Percentiles rank a stretch among this genome's conserved stretches.
phyloP scores from a whole-genome alignment of 164 flowering plant genomes.

The Amborella trichopoda region DNA sequence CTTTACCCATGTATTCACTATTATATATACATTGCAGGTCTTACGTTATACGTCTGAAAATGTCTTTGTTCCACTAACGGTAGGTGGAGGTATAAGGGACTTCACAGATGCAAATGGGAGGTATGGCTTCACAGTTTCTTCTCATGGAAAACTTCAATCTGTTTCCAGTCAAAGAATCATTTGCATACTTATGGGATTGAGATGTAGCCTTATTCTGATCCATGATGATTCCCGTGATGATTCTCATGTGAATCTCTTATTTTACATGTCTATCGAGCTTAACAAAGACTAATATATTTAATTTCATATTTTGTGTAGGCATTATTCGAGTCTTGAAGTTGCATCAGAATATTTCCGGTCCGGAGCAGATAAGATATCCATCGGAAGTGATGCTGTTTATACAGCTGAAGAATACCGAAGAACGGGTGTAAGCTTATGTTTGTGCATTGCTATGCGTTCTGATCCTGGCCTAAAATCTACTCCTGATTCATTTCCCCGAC shows the following conservation, averaged over 20 bases:
- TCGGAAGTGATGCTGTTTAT: conserved; percentile 98
- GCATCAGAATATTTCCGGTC: conserved; percentile 97
- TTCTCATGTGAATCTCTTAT: background rate
- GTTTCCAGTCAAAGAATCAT: background rate
- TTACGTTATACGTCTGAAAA: conserved; percentile 74
- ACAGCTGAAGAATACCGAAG: conserved; percentile 77
- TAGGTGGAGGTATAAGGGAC: conserved; percentile 97
- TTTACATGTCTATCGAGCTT: background rate
- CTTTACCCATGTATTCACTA: background rate
- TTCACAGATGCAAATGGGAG: conserved; percentile 96
- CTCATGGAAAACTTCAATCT: background rate
- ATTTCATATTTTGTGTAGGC: too few relatives aligned
- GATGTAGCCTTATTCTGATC: background rate
- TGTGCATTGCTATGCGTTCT: background rate
- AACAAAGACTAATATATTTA: too few relatives aligned
- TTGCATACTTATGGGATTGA: background rate
- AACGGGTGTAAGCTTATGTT: conserved; percentile 50
- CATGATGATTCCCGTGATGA: background rate
- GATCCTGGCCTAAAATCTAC: background rate
- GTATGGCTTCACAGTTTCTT: conserved; percentile 20
- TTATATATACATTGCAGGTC: conserved; percentile 48
- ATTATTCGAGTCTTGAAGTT: conserved; percentile 90
- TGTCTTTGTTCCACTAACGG: conserved; percentile 95
- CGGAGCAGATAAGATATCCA: conserved; percentile 95
- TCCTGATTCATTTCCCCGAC: conserved; percentile 1